Evolutionary conservation across 805 yeast genomes (phyloP).

Genomic region (Wickerhamomyces mucosus): DNA sequence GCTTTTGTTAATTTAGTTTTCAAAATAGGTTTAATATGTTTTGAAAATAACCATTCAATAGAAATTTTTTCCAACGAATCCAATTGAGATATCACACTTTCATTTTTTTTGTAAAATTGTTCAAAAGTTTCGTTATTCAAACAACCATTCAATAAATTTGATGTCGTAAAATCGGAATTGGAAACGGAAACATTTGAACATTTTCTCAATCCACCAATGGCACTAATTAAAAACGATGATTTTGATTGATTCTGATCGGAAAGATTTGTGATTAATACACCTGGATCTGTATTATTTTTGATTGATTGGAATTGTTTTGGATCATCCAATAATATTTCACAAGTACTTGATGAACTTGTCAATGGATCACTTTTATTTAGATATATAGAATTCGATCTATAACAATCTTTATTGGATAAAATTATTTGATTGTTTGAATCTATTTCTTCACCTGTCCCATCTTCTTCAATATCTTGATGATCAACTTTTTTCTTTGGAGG

Average conservation of each 20-base stretch:
- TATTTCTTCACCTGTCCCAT: constrained; percentile 1
- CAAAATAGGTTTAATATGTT: constrained; percentile 16
- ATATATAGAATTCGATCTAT: constrained; percentile 17
- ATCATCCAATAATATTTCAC: constrained; percentile 23
- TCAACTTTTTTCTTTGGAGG: constrained; percentile 1
- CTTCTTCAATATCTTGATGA: constrained; percentile 1
- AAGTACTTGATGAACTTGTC: constrained; percentile 3
- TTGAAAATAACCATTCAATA: constrained; percentile 19
- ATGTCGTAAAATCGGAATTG: constrained; percentile 1
- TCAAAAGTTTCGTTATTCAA: constrained; percentile 7
- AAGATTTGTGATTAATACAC: constrained; percentile 19
- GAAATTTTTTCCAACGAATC: constrained; percentile 19
- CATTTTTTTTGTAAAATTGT: constrained; percentile 5
- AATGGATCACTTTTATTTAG: constrained; percentile 12
- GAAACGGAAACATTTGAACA: constrained; percentile 22
- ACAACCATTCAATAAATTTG: constrained; percentile 9
- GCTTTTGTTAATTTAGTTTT: constrained; percentile 11
- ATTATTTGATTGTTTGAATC: not conserved
- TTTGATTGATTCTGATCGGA: not conserved
- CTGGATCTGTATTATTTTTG: constrained; percentile 28
- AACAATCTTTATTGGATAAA: constrained; percentile 3
- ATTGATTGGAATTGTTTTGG: constrained; percentile 25
- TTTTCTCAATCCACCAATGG: constrained; percentile 34
- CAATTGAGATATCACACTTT: constrained; percentile 5
- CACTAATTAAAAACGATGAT: constrained; percentile 26